Evolutionary conservation across 2,329 filamentous ascomycete species (phyloP), one percentile per base, ranked within the genome.

Genomic region (Didymosphaeria variabile): DNA sequence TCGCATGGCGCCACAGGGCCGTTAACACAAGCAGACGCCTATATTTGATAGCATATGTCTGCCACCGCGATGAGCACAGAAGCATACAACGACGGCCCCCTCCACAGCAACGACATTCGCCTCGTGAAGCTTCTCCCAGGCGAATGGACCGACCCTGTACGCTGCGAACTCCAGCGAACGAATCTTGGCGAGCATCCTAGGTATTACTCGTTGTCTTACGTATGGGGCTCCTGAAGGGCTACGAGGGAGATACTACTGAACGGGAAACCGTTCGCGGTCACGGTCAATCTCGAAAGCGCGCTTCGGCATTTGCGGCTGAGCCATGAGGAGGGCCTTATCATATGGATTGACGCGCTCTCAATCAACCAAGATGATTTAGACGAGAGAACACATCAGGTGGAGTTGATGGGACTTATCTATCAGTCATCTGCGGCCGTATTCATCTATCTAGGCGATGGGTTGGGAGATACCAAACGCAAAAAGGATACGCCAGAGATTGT

Each of bases 341-440:
- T 71, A 0, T 70, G 67, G 66, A 42, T 68, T 1, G 70, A 72
- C 57, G 67, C 68, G 1, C 26, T 71, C 17, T 69, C 67, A 31
- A 71, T 71, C 46, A 64, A 70, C 17, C 67, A 72, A 44, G 32
- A 57, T 0, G 55, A 71, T 47, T 10, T 52, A 2, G 12, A 47
- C 0, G 66, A 71, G 42, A 53, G 66, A 26, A 67, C 56, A 12
- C 36, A 55, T n/a, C 69, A 72, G 53, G 66, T 70, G 0, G 15
- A 55, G 13, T 17, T 66, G 26, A 72, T 72, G 67, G 55, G 63
- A 10, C 38, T n/a, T 2, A 71, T 60, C 7, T 72, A 67, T 54
- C 50, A n/a, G n/a, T 17, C 26, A 4, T 66, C 55, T n/a, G 17
- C 32, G 10, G 34, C 45, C 9, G 66, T 67, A 7, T 26, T 66